These are phyloP conservation scores for Bipolaris bicolor DNA, from an alignment of 2,329 filamentous ascomycete genomes.

Conservation along the genomic window DNA sequence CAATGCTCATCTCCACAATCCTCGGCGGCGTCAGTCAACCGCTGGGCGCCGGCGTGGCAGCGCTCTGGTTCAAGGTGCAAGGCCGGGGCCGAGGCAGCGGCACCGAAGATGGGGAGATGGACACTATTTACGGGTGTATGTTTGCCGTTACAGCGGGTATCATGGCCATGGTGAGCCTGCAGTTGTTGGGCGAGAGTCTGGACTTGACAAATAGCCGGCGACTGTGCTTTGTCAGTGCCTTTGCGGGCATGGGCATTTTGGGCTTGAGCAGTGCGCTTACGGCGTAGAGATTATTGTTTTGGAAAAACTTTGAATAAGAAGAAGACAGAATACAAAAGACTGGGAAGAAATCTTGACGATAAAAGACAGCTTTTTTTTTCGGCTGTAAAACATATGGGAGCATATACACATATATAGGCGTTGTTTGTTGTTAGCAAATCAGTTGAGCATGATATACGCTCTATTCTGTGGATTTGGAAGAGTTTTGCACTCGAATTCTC, in stretches of 20 bases:
- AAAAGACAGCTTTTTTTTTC: too few species aligned
- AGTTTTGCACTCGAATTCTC: too few species aligned
- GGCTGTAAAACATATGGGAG: too few species aligned
- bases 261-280: constrained; percentile 85
- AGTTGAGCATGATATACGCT: too few species aligned
- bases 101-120: constrained; percentile 59
- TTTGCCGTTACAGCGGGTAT: constrained; percentile 92
- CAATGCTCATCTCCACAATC: constrained; percentile 82
- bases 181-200: constrained; percentile 85
- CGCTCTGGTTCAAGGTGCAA: constrained; percentile 81
- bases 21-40: constrained; percentile 89
- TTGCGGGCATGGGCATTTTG: constrained; percentile 85
- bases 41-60: constrained; percentile 81
- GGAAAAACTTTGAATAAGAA: neutral
- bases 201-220: constrained; percentile 80
- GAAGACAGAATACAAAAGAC: neutral
- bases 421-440: neutral
- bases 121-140: constrained; percentile 74
- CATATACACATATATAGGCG: neutral
- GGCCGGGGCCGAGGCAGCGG: constrained; percentile 52
- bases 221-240: constrained; percentile 79
- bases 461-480: too few species aligned
- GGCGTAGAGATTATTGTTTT: constrained; percentile 48
- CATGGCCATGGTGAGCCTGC: constrained; percentile 91
- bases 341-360: neutral